A percentile compares a stretch with the other conserved stretches of the same genome.
Conservation (phyloP, 1,284 basidiomycete genomes). For the Tilletia indica region DNA sequence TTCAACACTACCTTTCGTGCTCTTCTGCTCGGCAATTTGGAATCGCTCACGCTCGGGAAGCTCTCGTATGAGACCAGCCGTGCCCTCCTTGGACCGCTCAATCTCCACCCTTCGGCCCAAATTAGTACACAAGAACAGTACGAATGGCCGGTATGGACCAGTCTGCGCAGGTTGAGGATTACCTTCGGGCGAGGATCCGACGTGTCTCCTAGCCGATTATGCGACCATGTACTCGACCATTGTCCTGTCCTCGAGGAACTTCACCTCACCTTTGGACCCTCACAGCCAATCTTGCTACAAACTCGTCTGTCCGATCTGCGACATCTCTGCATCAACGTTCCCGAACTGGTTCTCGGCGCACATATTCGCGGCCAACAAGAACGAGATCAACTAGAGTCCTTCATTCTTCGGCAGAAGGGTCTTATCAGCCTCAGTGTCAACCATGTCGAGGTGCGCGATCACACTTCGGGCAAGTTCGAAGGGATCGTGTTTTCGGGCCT, state of each 20-base stretch:
- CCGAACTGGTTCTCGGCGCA: constrained; percentile 1
- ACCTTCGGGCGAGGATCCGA: background rate
- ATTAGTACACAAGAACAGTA: background rate
- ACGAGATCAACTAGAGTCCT: background rate
- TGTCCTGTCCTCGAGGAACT: constrained; percentile 4
- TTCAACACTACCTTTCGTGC: constrained; percentile 3
- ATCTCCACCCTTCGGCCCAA: background rate
- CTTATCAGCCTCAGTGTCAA: background rate
- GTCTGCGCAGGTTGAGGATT: background rate
- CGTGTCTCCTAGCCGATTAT: background rate
- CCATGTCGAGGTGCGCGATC: background rate
- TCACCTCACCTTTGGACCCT: background rate
- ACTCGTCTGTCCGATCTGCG: background rate
- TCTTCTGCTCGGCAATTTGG: background rate
- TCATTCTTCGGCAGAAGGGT: background rate
- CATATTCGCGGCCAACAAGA: constrained; percentile 1
- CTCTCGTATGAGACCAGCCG: constrained; percentile 5
- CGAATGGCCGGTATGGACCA: constrained; percentile 3
- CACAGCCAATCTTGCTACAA: background rate
- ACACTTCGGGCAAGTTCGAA: background rate
- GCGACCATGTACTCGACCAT: background rate
- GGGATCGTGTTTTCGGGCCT: background rate
- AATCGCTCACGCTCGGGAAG: constrained; percentile 7
- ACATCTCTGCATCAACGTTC: constrained; percentile 1
- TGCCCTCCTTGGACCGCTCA: background rate